Evolutionary conservation across 208 protist species (phyloP).

Genomic region (Crithidia brevicula): DNA sequence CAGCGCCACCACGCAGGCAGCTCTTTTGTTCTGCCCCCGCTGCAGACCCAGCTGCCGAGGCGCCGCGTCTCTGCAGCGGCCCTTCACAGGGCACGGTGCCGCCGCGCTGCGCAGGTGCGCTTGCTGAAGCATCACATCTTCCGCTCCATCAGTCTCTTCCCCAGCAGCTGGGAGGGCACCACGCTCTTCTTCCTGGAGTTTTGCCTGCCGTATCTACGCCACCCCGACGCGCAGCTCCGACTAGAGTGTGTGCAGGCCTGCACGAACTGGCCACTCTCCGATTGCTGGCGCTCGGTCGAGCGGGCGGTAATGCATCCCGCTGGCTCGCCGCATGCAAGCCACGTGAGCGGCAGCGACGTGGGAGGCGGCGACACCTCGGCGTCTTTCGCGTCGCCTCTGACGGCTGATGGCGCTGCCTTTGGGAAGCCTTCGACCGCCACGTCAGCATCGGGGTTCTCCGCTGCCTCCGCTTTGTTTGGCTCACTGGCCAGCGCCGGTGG

Average conservation of each 20-base stretch:
- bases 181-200: constrained; percentile 67
- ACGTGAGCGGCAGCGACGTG: not conserved
- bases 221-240: constrained; percentile 62
- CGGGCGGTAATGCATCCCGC: constrained; percentile 2
- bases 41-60: constrained; percentile 8
- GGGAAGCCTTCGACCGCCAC: too few relatives aligned
- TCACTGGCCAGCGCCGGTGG: not conserved
- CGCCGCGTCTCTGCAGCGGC: constrained; percentile 1
- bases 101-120: constrained; percentile 23
- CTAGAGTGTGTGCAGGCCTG: constrained; percentile 66
- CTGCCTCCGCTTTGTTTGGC: not conserved
- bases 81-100: constrained; percentile 2
- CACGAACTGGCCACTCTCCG: constrained; percentile 46
- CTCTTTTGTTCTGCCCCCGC: not conserved
- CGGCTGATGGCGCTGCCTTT: not conserved
- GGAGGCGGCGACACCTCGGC: not conserved
- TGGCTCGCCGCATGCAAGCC: not conserved
- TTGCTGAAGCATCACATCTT: constrained; percentile 72
- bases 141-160: constrained; percentile 57
- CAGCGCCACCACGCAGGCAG: not conserved
- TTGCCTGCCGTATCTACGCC: constrained; percentile 72
- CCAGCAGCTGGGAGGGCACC: constrained; percentile 56
- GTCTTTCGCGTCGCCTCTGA: not conserved
- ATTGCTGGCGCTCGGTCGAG: constrained; percentile 34
- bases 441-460: not conserved